A percentile compares a stretch with the other conserved stretches of the same genome.
Conservation (phyloP, 2,329 filamentous ascomycete genomes). For the Dissoconium aciculare region DNA sequence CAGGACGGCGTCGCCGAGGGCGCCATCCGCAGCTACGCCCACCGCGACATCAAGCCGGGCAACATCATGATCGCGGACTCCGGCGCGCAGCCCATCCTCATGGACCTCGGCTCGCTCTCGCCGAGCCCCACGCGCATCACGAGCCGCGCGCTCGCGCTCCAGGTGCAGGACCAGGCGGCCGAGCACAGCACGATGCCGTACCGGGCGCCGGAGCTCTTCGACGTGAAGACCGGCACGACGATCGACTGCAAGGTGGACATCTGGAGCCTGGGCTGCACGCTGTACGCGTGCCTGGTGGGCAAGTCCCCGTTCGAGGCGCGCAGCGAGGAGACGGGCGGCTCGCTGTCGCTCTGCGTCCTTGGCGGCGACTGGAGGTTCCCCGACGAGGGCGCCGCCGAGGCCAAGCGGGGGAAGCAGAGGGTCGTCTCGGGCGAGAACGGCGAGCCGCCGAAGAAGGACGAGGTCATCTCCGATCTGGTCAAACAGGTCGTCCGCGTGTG, state of each 20-base stretch:
- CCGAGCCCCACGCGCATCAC: constrained; percentile 80
- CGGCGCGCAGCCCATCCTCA: constrained; percentile 76
- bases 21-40: constrained; percentile 66
- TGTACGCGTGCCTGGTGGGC: constrained; percentile 90
- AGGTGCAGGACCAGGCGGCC: constrained; percentile 84
- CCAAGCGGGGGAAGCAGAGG: constrained; percentile 40
- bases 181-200: constrained; percentile 99
- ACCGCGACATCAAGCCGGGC: constrained; percentile 93
- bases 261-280: constrained; percentile 93
- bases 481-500: constrained; percentile 80
- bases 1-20: constrained; percentile 55
- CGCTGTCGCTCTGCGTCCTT: constrained; percentile 77
- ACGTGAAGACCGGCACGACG: constrained; percentile 81
- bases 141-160: constrained; percentile 74
- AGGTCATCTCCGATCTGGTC: constrained; percentile 61
- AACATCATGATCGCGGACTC: constrained; percentile 98
- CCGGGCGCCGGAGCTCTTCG: constrained; percentile 91
- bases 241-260: constrained; percentile 97
- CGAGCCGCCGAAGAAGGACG: constrained; percentile 27
- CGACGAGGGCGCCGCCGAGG: constrained; percentile 57
- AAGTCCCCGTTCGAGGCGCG: constrained; percentile 95
- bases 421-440: constrained; percentile 19
- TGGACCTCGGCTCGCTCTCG: constrained; percentile 89
- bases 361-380: constrained; percentile 95
- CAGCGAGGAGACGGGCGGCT: constrained; percentile 89